Evolutionary conservation across 2,329 filamentous ascomycete species (phyloP).

Genomic region (Ceratocystis destructans): DNA sequence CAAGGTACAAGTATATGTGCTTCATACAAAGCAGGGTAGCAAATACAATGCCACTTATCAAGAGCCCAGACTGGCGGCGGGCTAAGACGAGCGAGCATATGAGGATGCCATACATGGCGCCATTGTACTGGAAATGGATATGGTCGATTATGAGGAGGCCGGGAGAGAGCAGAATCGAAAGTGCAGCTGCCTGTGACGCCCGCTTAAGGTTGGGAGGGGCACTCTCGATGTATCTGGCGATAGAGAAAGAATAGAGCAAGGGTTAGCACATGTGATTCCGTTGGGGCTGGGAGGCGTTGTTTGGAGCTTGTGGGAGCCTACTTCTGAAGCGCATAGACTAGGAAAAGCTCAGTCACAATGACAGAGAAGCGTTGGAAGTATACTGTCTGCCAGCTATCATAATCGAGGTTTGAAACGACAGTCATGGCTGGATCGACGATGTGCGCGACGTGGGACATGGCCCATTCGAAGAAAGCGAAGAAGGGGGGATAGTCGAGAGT

Average conservation of each 20-base stretch:
- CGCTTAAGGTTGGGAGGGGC: constrained; percentile 51
- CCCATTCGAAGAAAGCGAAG: constrained; percentile 95
- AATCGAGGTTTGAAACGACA: constrained; percentile 61
- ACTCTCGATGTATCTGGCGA: constrained; percentile 56
- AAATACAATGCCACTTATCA: constrained; percentile 71
- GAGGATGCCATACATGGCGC: constrained; percentile 83
- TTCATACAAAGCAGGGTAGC: constrained; percentile 83
- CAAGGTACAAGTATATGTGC: constrained; percentile 94
- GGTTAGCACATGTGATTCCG: neutral
- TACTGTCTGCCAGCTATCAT: constrained; percentile 85
- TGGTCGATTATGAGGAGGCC: constrained; percentile 95
- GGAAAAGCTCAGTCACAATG: constrained; percentile 67
- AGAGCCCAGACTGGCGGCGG: constrained; percentile 56
- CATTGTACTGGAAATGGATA: constrained; percentile 98
- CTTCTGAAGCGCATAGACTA: constrained; percentile 70
- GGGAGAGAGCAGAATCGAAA: constrained; percentile 82
- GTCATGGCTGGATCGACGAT: constrained; percentile 73
- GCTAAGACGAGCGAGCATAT: constrained; percentile 76
- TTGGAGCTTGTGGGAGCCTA: constrained; percentile 26
- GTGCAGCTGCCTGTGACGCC: constrained; percentile 69
- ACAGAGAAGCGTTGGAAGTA: constrained; percentile 90
- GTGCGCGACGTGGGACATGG: constrained; percentile 65
- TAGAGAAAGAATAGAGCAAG: neutral
- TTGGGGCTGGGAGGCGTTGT: too few relatives aligned
- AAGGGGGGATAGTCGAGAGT: constrained; percentile 97